A percentile compares a stretch with the other conserved stretches of the same genome.
Evolutionary conservation across 2,329 filamentous ascomycete genomes (phyloP).

Genomic region (Penicillium occitanis): DNA sequence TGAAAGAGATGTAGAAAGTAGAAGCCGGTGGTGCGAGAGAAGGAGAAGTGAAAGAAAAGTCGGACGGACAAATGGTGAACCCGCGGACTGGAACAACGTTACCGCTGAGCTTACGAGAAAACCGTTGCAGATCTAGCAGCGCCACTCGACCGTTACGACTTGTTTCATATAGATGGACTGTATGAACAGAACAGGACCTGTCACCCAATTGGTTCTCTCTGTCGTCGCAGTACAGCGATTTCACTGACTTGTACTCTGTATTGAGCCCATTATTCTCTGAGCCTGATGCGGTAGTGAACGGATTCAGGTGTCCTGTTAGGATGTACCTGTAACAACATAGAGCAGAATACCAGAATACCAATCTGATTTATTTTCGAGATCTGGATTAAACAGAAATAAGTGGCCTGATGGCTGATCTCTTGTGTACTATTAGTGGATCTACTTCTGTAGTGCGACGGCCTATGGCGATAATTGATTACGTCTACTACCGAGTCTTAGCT

Average conservation of each 20-base stretch:
- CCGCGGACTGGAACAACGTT: slow-evolving; percentile 8
- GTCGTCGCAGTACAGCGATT: not conserved
- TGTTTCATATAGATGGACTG: not conserved
- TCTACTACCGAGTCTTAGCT: not conserved
- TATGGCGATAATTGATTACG: not conserved
- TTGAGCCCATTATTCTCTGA: not conserved
- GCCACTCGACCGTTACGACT: slow-evolving; percentile 1
- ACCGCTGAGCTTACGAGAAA: not conserved
- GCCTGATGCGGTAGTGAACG: not conserved
- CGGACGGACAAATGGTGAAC: not conserved
- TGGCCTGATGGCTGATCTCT: not conserved
- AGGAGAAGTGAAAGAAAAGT: not conserved
- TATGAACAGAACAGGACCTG: not conserved
- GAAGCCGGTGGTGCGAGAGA: not conserved
- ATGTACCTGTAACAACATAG: too few relatives aligned
- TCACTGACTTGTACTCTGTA: not conserved
- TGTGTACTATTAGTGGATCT: not conserved
- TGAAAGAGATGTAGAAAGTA: not conserved
- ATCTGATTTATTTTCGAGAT: not conserved
- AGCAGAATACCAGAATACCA: not conserved
- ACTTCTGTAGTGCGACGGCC: not conserved
- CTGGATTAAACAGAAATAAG: not conserved
- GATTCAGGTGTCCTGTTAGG: too few relatives aligned
- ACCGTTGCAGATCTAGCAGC: slow-evolving; percentile 6
- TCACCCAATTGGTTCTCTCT: not conserved